Evolutionary conservation across 2,329 filamentous ascomycete genomes (phyloP).

Genomic region (Atkinsonella texensis): DNA sequence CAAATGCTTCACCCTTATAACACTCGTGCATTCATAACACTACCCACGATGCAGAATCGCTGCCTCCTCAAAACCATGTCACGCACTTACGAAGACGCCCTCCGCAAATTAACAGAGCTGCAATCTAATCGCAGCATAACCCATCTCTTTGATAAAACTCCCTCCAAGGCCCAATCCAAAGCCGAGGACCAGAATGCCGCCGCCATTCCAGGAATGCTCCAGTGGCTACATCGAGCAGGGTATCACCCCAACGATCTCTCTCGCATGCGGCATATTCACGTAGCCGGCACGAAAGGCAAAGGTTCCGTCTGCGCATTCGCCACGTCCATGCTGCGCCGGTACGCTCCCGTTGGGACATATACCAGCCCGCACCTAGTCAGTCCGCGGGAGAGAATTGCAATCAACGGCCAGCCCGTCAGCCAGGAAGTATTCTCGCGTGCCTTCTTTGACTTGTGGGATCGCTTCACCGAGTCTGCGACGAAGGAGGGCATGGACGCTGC

Average conservation of each 20-base stretch:
- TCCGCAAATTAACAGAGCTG: slow-evolving; percentile 61
- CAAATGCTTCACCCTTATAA: background rate
- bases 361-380: slow-evolving; percentile 78
- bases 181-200: slow-evolving; percentile 48
- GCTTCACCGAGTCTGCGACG: slow-evolving; percentile 29
- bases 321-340: slow-evolving; percentile 57
- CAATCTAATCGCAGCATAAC: slow-evolving; percentile 66
- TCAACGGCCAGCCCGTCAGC: slow-evolving; percentile 60
- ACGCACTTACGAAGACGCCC: slow-evolving; percentile 50
- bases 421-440: slow-evolving; percentile 59
- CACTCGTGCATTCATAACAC: background rate
- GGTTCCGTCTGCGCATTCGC: slow-evolving; percentile 79
- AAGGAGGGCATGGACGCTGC: slow-evolving; percentile 22
- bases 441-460: slow-evolving; percentile 78
- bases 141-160: slow-evolving; percentile 30
- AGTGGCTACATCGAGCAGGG: slow-evolving; percentile 64
- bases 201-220: slow-evolving; percentile 71
- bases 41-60: background rate
- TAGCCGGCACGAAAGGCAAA: slow-evolving; percentile 91
- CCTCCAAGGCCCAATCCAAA: slow-evolving; percentile 31
- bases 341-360: slow-evolving; percentile 55
- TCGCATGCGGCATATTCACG: slow-evolving; percentile 52
- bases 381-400: slow-evolving; percentile 73
- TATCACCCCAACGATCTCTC: slow-evolving; percentile 44
- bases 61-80: slow-evolving; percentile 7